A percentile compares a stretch with the other conserved stretches of the same genome.
phyloP scores from a whole-genome alignment of 2,329 filamentous ascomycete species.

The Colletotrichum eremochloae region DNA sequence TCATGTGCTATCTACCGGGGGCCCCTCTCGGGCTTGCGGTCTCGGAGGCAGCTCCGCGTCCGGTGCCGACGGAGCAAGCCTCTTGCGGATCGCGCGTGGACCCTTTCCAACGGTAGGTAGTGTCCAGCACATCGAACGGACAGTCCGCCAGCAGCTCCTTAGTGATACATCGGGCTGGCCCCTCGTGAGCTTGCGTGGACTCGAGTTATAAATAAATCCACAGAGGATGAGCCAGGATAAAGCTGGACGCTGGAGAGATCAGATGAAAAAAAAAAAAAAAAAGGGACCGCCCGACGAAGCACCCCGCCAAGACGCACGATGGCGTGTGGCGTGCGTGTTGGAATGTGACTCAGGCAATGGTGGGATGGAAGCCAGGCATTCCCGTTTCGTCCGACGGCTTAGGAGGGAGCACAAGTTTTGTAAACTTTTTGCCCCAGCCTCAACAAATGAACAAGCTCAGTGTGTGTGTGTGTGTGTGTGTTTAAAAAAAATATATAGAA shows the following conservation, averaged over 20 bases:
- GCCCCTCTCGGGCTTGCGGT: background rate
- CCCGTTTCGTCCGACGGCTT: too few species aligned
- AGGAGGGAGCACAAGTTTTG: too few species aligned
- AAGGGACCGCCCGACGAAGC: background rate
- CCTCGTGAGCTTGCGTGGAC: background rate
- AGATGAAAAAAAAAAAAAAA: background rate
- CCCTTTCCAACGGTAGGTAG: background rate
- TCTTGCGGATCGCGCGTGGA: background rate
- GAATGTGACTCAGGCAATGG: background rate
- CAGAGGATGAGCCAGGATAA: background rate
- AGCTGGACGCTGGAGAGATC: background rate
- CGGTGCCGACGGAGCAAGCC: background rate
- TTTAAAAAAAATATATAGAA: too few species aligned
- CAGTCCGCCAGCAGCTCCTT: background rate
- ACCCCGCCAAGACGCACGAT: background rate
- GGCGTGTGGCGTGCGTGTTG: background rate
- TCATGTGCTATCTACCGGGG: background rate
- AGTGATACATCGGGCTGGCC: background rate
- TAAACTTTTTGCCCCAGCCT: too few species aligned
- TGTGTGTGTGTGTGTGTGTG: too few species aligned
- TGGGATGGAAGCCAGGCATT: background rate
- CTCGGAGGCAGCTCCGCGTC: background rate
- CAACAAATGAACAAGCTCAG: too few species aligned
- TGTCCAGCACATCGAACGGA: background rate
- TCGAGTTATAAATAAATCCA: background rate